phyloP scores from a whole-genome alignment of 306 rosid species.

The Lathyrus aphaca region DNA sequence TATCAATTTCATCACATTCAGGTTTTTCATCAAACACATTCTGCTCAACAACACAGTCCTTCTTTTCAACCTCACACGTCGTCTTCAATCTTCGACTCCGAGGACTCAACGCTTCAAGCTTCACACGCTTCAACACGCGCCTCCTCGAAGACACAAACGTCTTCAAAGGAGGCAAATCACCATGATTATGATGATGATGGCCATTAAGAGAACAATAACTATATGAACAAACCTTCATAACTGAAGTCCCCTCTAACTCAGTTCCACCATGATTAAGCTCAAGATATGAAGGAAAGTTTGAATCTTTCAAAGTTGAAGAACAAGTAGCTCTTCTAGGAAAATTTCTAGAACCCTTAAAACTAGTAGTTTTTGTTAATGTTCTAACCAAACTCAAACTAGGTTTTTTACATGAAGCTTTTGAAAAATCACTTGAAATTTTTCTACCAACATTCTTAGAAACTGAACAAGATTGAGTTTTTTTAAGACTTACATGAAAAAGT shows the following conservation, averaged over 20 bases:
- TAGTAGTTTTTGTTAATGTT: conserved; percentile 70
- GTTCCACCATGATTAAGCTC: conserved; percentile 71
- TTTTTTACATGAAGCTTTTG: conserved; percentile 44
- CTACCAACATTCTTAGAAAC: conserved; percentile 44
- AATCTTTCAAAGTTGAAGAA: conserved; percentile 83
- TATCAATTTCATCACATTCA: conserved; percentile 37
- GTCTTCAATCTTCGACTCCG: conserved; percentile 38
- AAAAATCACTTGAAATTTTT: conserved; percentile 45
- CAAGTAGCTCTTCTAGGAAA: conserved; percentile 69
- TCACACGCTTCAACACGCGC: conserved; percentile 55
- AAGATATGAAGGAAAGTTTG: conserved; percentile 73
- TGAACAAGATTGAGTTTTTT: conserved; percentile 45
- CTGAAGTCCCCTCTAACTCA: conserved; percentile 80
- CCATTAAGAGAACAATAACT: conserved; percentile 93
- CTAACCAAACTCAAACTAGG: conserved; percentile 67
- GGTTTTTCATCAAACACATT: conserved; percentile 32
- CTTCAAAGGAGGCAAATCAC: conserved; percentile 76
- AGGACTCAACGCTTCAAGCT: conserved; percentile 53
- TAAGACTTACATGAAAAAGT: conserved; percentile 58
- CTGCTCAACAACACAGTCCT: conserved; percentile 37
- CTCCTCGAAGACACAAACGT: conserved; percentile 74
- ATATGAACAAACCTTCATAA: conserved; percentile 82
- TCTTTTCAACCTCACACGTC: conserved; percentile 34
- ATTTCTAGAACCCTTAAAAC: conserved; percentile 66
- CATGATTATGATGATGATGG: conserved; percentile 71